These are phyloP conservation scores for Pelomyxa schiedti DNA, from an alignment of 78 protist genomes.

Conservation along the genomic window DNA sequence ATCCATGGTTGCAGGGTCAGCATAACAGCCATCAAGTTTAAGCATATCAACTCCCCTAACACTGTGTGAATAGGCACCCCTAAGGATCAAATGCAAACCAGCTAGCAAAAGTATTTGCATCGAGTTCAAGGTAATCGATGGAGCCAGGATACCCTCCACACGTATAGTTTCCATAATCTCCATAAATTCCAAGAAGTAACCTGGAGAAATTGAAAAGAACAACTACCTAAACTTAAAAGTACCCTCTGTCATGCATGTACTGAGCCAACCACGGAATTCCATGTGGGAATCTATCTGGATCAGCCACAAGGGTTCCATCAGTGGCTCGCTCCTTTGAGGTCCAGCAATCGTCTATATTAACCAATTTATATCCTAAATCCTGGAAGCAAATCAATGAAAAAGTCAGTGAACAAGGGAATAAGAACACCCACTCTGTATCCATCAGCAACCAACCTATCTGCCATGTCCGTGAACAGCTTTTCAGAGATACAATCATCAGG, in stretches of 20 bases:
- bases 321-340: background rate
- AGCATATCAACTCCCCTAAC: slow-evolving; percentile 15
- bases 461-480: slow-evolving; percentile 29
- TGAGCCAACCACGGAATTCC: background rate
- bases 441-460: slow-evolving; percentile 40
- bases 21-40: slow-evolving; percentile 25
- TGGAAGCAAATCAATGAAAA: too few relatives aligned
- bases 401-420: too few relatives aligned
- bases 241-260: background rate
- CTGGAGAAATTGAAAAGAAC: too few relatives aligned
- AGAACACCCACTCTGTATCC: slow-evolving; percentile 63
- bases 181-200: background rate
- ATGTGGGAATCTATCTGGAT: background rate
- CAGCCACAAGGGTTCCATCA: background rate
- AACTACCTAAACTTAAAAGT: too few relatives aligned
- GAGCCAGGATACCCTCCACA: slow-evolving; percentile 60
- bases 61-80: background rate
- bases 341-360: background rate
- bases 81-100: slow-evolving; percentile 5
- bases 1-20: background rate
- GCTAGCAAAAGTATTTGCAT: slow-evolving; percentile 22
- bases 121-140: slow-evolving; percentile 18
- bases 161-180: slow-evolving; percentile 41
- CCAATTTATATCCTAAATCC: background rate
- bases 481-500: slow-evolving; percentile 15